Evolutionary conservation across 1,284 basidiomycete genomes (phyloP), one percentile per base, ranked within the genome.

Genomic region (Bjerkandera adusta): DNA sequence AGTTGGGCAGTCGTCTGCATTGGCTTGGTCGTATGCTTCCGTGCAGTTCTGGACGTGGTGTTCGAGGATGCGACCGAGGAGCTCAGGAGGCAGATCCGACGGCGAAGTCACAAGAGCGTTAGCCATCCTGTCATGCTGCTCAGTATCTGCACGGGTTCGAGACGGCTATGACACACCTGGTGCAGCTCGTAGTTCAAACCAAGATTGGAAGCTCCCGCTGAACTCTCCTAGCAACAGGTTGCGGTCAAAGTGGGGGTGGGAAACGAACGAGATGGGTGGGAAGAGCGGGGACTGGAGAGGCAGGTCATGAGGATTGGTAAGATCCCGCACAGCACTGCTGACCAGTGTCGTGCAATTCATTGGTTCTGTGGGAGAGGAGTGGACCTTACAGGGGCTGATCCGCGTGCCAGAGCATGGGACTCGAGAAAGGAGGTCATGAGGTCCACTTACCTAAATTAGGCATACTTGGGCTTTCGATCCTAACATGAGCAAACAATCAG

Each of bases 21-120:
- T 10, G 13, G 12, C 1, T 6, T 32, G 18, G 16, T 43, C 46
- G 21, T 22, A 29, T 16, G 15, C 13, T 7, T 42, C 34, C 25
- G 21, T 39, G 47, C 34, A 48, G 15, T 22, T 18, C 12, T n/a
- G 16, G n/a, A 35, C 30, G 22, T 45, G 38, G 15, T 24, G 10
- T 33, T 49, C 42, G 20, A 49, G 41, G 48, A 49, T 49, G 43
- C 48, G 48, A n/a, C 21, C 25, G 12, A 49, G 48, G 3, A 49
- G 29, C 43, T 49, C 48, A 6, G 48, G 48, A n/a, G 48, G 48
- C 3, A 49, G 48, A 5, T 18, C 22, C 27, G 36, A 22, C 7
- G 46, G 16, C 5, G 33, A 30, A 21, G 29, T 11, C 21, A 18
- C 12, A n/a, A 12, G 38, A 25, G 26, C n/a, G 20, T 3, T 10